Conservation (phyloP, 176 grass and related monocot genomes). For the Lolium rigidum region DNA sequence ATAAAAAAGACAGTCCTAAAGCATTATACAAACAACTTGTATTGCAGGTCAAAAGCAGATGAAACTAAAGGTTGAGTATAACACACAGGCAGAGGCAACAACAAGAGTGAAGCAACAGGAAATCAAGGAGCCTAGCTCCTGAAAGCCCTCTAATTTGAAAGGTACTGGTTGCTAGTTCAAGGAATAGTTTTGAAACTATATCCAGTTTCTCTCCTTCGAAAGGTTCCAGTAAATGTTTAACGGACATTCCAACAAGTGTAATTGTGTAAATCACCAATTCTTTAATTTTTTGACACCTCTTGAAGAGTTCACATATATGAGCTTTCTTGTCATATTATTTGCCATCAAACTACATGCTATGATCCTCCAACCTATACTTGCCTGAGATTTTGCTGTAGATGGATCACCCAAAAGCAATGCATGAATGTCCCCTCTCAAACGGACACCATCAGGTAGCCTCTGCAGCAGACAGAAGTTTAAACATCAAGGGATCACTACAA, state of each 20-base stretch:
- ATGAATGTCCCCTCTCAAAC: constrained; percentile 95
- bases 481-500: neutral
- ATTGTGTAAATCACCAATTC: neutral
- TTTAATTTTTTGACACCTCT: neutral
- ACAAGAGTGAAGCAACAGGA: neutral
- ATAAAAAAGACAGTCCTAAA: neutral
- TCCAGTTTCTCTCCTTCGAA: neutral
- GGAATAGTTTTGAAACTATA: neutral
- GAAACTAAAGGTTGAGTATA: neutral
- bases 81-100: neutral
- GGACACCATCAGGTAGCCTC: constrained; percentile 87
- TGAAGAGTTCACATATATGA: neutral
- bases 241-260: neutral
- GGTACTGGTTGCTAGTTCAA: neutral
- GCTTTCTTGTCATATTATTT: neutral
- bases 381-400: constrained; percentile 99
- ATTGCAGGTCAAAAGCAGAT: neutral
- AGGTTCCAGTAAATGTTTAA: neutral
- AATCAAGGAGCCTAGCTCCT: neutral
- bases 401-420: constrained; percentile 96
- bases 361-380: constrained; percentile 21
- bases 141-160: neutral
- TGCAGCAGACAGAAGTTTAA: constrained; percentile 43
- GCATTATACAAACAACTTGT: neutral
- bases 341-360: constrained; percentile 6